Conservation (phyloP, 441 rosid species). For the Pelargonium fulgidum region DNA sequence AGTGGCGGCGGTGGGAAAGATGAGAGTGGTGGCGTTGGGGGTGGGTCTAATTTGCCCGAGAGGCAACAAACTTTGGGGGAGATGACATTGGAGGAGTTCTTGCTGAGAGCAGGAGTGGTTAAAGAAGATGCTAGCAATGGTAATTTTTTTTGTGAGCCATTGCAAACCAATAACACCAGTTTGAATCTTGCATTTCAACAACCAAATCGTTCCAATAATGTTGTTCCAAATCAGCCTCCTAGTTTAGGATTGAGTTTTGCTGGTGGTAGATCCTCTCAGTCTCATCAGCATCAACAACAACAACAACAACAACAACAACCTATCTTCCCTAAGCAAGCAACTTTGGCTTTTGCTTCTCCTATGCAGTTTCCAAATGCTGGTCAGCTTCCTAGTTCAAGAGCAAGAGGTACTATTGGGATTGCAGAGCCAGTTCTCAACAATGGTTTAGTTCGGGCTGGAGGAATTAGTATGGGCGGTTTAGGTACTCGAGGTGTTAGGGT, state of each 20-base stretch:
- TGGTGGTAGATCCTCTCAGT: slow-evolving; percentile 37
- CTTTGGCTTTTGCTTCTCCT: slow-evolving; percentile 38
- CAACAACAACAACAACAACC: slow-evolving; percentile 45
- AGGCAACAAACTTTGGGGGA: slow-evolving; percentile 67
- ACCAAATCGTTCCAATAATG: slow-evolving; percentile 33
- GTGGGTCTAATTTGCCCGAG: slow-evolving; percentile 28
- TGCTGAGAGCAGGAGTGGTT: slow-evolving; percentile 51
- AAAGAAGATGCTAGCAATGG: slow-evolving; percentile 42
- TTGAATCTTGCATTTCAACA: slow-evolving; percentile 44
- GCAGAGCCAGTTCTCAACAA: slow-evolving; percentile 38
- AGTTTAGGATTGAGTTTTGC: slow-evolving; percentile 38
- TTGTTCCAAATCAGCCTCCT: slow-evolving; percentile 38
- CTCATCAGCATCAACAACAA: slow-evolving; percentile 15
- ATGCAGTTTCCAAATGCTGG: slow-evolving; percentile 26
- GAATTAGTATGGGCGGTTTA: slow-evolving; percentile 41
- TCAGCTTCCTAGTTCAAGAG: slow-evolving; percentile 39
- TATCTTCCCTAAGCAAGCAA: slow-evolving; percentile 46
- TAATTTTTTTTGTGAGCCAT: slow-evolving; percentile 31
- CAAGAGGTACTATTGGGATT: slow-evolving; percentile 41
- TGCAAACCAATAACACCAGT: slow-evolving; percentile 20
- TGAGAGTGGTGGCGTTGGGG: slow-evolving; percentile 16
- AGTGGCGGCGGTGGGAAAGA: slow-evolving; percentile 22
- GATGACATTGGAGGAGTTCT: slow-evolving; percentile 65
- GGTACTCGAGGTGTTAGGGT: slow-evolving; percentile 27
- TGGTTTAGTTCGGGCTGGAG: slow-evolving; percentile 46